Base-by-base conservation (phyloP, 345 rosid species). In the Corchorus olitorius region DNA sequence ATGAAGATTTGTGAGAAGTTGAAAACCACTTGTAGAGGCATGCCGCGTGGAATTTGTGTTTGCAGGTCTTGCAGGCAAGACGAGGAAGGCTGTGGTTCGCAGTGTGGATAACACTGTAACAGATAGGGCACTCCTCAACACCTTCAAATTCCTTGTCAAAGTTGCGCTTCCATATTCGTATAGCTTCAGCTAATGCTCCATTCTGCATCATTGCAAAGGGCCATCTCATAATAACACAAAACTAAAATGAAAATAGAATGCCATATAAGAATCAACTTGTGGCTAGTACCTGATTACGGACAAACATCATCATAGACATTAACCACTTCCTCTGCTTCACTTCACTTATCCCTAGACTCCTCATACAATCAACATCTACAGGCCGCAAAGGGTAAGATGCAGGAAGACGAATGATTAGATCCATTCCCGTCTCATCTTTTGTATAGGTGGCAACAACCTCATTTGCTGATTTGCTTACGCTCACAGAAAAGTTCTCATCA, bases 111-210 rank as follows among this genome's bases (percentile, higher is more conserved):
- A 95, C 97, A 81, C 98, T 95, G 87, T 95, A 95, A 81, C 99
- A 95, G 68, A 95, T 95, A 9, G 98, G 99, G 75, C 99, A 95
- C 86, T 95, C 99, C 79, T 95, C 99, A 53, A 95, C 88, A 72
- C 99, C 99, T 87, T 93, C 91, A 77, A 95, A 95, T 81, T 92
- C 98, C 86, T 93, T 93, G 87, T 95, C 99, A 2, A 93, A 88
- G 81, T 95, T 95, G 73, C 81, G 86, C 83, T 95, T 95, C 99
- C 99, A 95, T 84, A 87, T 90, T 56, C 88, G 74, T 70, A 95
- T 93, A 34, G 99, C 98, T 83, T 93, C 99, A 48, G 99, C 93
- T 65, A 95, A 80, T 54, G 99, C 98, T 72, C 98, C 99, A 76
- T 95, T 95, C 99, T 95, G 92, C 72, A 81, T 70, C 50, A 85